Evolutionary conservation across 2,329 filamentous ascomycete species (phyloP), one percentile per base, ranked within the genome.

Genomic region (Fusarium sp.): DNA sequence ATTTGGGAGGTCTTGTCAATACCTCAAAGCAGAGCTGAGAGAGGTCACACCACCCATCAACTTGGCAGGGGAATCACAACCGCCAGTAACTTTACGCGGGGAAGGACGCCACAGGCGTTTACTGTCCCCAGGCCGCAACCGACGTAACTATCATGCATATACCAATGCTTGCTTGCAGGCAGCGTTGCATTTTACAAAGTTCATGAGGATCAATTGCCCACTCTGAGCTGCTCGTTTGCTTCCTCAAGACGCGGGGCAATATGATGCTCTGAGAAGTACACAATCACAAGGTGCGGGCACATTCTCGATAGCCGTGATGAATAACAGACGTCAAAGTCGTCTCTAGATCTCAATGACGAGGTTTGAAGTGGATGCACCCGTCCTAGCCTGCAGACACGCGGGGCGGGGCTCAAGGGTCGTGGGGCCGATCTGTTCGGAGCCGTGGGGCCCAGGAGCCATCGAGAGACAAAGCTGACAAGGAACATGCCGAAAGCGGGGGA

Each of bases 21-120:
- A 41, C 45, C 62, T 28, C 44, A 28, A 57, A 64, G 48, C 36
- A 70, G 52, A 48, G 41, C 39, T 65, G 66, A 42, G 45, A 58
- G 66, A 68, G 70, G 51, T 72, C 72, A 74, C 71, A 72, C 72
- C 72, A 74, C 72, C 59, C 56, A 52, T 20, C 68, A 69, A 70
- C 71, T 66, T 67, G 72, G 72, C 72, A 74, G 72, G 72, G 71
- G 72, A 68, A 69, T 74, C 62, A 72, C 59, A 51, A 62, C 64
- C 68, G 56, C 59, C 68, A 72, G 68, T 72, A 58, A 58, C 32
- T 47, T 55, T 57, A 52, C 63, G 62, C 68, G 71, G 68, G 62
- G 67, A 62, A 68, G 62, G 28, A 55, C 62, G 70, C 70, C 70
- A 73, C 47, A 50, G 51, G 68, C 54, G 60, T 70, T 68, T 45